These are phyloP conservation scores for Zymoseptoria ardabiliae DNA, from an alignment of 2,329 filamentous ascomycete genomes.

Conservation along the genomic window DNA sequence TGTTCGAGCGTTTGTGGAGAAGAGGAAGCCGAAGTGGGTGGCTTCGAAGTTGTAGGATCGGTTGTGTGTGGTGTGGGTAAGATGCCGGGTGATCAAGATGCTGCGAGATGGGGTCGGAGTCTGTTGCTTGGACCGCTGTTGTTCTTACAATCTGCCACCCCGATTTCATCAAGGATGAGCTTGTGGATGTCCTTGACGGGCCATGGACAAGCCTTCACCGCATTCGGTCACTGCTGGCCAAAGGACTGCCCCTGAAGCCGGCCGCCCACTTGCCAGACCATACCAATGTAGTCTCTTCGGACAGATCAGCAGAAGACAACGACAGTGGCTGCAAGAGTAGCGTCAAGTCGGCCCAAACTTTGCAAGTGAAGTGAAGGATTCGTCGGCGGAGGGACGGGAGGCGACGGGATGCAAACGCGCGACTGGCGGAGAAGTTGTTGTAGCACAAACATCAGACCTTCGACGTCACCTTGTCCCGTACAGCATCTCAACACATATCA, in stretches of 20 bases:
- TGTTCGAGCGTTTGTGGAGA: slow-evolving; percentile 68
- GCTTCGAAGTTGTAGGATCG: slow-evolving; percentile 11
- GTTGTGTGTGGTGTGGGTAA: neutral
- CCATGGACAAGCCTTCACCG: neutral
- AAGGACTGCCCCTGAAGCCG: neutral
- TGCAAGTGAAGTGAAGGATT: neutral
- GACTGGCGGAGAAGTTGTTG: neutral
- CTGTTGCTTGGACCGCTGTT: neutral
- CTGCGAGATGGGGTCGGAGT: neutral
- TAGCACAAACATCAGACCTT: neutral
- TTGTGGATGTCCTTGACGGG: neutral
- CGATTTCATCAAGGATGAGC: neutral
- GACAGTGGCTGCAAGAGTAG: neutral
- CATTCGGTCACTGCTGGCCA: neutral
- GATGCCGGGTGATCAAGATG: neutral
- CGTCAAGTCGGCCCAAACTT: neutral
- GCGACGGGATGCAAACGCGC: neutral
- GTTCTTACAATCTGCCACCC: neutral
- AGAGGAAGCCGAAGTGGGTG: slow-evolving; percentile 22
- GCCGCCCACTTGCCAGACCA: no score
- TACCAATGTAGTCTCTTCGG: no score
- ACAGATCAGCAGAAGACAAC: no score
- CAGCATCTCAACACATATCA: neutral
- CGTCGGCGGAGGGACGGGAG: neutral
- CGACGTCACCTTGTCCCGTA: neutral